Percentiles rank a stretch among this genome's conserved stretches.
phyloP scores from a whole-genome alignment of 129 eudicot species.

The Deinandra increscens region DNA sequence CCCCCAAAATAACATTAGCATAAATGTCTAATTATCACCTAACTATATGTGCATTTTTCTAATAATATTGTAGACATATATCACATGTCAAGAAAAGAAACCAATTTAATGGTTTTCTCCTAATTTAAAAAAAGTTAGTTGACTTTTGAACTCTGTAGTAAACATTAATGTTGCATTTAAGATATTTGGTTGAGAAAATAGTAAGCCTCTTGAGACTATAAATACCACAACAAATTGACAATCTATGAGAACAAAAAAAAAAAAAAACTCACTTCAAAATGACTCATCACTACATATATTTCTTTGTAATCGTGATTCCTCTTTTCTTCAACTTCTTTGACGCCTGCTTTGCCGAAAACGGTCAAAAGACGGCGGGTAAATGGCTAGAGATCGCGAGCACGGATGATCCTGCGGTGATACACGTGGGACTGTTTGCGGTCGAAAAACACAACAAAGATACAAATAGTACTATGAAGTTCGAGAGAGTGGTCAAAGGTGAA shows the following conservation, averaged over 20 bases:
- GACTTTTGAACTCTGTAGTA: neutral
- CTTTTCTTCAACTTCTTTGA: neutral
- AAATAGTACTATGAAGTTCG: conserved; percentile 14
- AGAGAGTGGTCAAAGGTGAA: conserved; percentile 18
- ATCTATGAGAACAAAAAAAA: neutral
- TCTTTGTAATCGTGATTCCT: neutral
- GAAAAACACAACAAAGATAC: conserved; percentile 23
- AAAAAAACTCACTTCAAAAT: too few relatives aligned
- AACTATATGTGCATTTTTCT: too few relatives aligned
- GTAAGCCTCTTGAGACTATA: neutral
- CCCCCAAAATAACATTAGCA: too few relatives aligned
- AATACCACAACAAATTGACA: neutral
- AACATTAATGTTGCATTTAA: conserved; percentile 22
- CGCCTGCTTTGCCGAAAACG: conserved; percentile 20
- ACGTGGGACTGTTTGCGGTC: conserved; percentile 25
- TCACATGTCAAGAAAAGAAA: too few relatives aligned
- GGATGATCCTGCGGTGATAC: conserved; percentile 22
- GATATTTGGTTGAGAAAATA: conserved; percentile 12
- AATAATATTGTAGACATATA: too few relatives aligned
- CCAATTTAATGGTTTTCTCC: too few relatives aligned
- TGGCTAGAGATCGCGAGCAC: conserved; percentile 29
- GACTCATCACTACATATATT: conserved; percentile 3
- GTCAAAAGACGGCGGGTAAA: conserved; percentile 22
- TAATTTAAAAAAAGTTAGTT: neutral
- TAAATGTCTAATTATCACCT: too few relatives aligned